These are phyloP conservation scores for Penicillium sp. DNA, from an alignment of 2,329 filamentous ascomycete genomes.

Conservation along the genomic window DNA sequence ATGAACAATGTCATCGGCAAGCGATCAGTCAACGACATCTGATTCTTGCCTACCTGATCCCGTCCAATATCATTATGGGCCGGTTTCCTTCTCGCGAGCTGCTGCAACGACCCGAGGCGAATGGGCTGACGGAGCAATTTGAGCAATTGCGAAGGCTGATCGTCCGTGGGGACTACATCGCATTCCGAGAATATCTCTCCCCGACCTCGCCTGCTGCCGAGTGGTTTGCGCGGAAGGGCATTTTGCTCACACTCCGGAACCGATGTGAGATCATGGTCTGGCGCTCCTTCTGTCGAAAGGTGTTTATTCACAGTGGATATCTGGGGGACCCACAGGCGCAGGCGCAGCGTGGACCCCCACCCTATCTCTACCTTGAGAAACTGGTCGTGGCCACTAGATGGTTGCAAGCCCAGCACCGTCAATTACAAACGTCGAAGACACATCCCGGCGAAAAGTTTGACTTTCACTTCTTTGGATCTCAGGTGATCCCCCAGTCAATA, in stretches of 20 bases:
- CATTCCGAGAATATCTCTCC: slow-evolving; percentile 65
- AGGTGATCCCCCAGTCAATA: slow-evolving; percentile 24
- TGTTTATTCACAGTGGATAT: slow-evolving; percentile 73
- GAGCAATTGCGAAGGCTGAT: slow-evolving; percentile 67
- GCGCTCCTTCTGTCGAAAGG: slow-evolving; percentile 71
- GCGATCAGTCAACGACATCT: slow-evolving; percentile 62
- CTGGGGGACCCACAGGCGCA: slow-evolving; percentile 47
- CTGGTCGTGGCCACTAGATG: slow-evolving; percentile 59
- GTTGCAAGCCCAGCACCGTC: slow-evolving; percentile 47
- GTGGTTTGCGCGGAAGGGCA: slow-evolving; percentile 70
- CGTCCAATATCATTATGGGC: slow-evolving; percentile 76
- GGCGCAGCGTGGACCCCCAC: slow-evolving; percentile 51
- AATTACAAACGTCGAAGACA: slow-evolving; percentile 4
- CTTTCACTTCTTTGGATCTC: slow-evolving; percentile 20
- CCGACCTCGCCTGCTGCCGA: slow-evolving; percentile 48
- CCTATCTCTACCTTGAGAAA: slow-evolving; percentile 67
- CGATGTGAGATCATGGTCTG: slow-evolving; percentile 76
- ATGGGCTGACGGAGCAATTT: slow-evolving; percentile 60
- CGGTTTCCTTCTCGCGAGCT: slow-evolving; percentile 67
- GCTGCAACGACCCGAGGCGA: slow-evolving; percentile 64
- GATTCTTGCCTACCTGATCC: slow-evolving; percentile 78
- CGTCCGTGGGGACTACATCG: slow-evolving; percentile 64
- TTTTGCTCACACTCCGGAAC: slow-evolving; percentile 69
- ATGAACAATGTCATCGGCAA: slow-evolving; percentile 62
- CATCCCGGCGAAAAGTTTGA: slow-evolving; percentile 7